phyloP scores from a whole-genome alignment of 108 stramenopile species.

The Skeletonema costatum region DNA sequence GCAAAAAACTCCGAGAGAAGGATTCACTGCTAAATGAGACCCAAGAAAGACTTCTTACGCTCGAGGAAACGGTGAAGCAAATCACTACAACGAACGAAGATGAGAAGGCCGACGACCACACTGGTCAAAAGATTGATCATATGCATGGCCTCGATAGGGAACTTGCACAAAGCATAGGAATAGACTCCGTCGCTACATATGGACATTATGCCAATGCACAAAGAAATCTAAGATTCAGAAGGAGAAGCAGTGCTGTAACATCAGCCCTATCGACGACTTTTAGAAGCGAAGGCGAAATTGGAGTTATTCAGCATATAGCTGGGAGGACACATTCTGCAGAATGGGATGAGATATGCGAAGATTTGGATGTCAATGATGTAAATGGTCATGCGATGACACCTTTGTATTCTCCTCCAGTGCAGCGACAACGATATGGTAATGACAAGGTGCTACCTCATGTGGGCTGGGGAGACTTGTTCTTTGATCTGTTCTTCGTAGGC shows the following conservation, averaged over 20 bases:
- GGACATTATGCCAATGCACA: neutral
- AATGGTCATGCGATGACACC: neutral
- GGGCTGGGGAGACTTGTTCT: constrained; percentile 50
- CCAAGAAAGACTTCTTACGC: no score
- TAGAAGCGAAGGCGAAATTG: neutral
- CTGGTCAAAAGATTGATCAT: neutral
- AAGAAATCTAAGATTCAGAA: neutral
- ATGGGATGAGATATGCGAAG: neutral
- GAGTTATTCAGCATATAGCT: neutral
- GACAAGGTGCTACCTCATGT: constrained; percentile 21
- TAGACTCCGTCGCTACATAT: neutral
- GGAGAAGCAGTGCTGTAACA: neutral
- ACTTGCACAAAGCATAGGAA: neutral
- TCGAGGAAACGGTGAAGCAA: no score
- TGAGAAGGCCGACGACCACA: neutral
- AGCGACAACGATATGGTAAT: constrained; percentile 7
- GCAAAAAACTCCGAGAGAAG: neutral
- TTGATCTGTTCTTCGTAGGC: constrained; percentile 47
- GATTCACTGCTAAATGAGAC: neutral
- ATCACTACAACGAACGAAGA: no score
- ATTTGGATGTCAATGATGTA: neutral
- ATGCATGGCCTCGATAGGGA: neutral
- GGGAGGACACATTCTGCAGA: neutral
- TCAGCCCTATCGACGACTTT: neutral
- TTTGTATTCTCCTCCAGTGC: constrained; percentile 4